Conservation (phyloP, 2,329 filamentous ascomycete species). For the Stromatinia cepivora region DNA sequence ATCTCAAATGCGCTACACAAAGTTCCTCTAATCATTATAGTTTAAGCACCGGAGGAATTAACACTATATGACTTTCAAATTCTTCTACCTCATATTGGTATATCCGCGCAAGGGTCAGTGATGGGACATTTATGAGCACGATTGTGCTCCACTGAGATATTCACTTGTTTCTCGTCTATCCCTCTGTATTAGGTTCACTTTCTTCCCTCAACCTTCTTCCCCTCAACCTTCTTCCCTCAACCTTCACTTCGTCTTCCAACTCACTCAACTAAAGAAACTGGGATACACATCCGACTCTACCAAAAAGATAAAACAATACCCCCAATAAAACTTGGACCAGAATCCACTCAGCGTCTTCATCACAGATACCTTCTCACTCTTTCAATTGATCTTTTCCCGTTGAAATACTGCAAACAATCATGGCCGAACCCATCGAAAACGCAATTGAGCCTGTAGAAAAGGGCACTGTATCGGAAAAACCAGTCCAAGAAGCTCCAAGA, state of each 20-base stretch:
- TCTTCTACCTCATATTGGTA: neutral
- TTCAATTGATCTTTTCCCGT: neutral
- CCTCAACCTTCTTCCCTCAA: neutral
- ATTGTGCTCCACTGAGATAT: neutral
- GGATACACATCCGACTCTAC: no score
- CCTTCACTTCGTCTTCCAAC: neutral
- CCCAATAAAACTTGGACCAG: neutral
- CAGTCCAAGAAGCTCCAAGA: neutral
- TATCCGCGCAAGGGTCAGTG: neutral
- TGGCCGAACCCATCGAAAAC: neutral
- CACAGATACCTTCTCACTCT: neutral
- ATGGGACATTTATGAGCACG: neutral
- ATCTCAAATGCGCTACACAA: neutral
- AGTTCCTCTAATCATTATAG: no score
- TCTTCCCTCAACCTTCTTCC: neutral
- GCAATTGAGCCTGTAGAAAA: neutral
- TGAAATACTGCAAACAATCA: neutral
- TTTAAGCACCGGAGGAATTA: neutral
- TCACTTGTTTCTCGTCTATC: neutral
- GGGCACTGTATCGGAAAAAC: neutral
- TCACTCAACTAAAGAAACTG: neutral
- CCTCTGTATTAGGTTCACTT: neutral
- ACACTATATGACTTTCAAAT: neutral
- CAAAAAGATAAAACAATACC: neutral
- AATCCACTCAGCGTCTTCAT: no score